Evolutionary conservation across 805 yeast genomes (phyloP), one percentile per base, ranked within the genome.

Genomic region (Brettanomyces naardenensis): DNA sequence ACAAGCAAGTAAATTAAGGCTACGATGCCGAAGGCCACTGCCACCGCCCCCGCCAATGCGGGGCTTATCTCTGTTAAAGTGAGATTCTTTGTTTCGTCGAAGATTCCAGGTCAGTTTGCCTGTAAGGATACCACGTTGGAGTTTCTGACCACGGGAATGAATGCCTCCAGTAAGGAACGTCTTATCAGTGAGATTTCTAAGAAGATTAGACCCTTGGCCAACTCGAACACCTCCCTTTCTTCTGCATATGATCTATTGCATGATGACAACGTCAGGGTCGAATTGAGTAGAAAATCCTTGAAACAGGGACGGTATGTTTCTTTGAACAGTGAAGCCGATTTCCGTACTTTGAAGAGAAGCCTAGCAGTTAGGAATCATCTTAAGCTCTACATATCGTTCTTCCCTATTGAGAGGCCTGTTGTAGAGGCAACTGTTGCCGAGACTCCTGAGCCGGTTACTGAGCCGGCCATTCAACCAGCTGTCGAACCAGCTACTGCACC

Each of bases 371-470:
- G 71, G 47, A 64, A 59, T 40, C 64, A 61, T 40, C 49, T 70
- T 35, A 64, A 63, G 44, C 52, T 75, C 41, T 31, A 13, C 22
- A 19, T n/a, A 11, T 9, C 11, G 26, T 23, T 23, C 26, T 23
- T 23, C 10, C 7, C 7, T 7, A n/a, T n/a, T n/a, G n/a, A n/a
- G n/a, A n/a, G n/a, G n/a, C n/a, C n/a, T n/a, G n/a, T 71, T 31
- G 61, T 61, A 2, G 88, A 88, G 0, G 94, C 95, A 17, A 78
- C 95, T 22, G 43, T 35, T 1, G 84, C 82, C 14, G 79, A 75
- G 26, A 61, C 28, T 53, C 44, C 36, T 26, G 58, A 31, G 15
- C 54, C 48, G 5, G 36, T 31, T 39, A 45, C 42, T 25, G 80
- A 70, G 4, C 56, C 51, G 21, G 60, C 68, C 25, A 57, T 52